Conservation (phyloP, 176 grass and related monocot genomes). For the Bromus sterilis region DNA sequence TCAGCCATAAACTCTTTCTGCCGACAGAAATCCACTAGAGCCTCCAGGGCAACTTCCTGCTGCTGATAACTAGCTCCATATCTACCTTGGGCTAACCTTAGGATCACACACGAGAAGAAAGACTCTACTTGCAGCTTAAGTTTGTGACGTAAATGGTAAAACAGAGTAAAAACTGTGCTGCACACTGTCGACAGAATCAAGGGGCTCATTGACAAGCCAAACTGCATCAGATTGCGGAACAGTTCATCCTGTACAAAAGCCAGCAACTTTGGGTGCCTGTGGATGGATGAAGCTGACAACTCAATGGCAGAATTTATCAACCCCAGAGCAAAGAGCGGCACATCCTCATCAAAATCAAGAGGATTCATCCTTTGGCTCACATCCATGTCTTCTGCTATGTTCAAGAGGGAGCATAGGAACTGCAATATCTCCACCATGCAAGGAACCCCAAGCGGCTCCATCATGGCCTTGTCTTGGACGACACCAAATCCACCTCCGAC, state of each 20-base stretch:
- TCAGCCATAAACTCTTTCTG: conserved; percentile 97
- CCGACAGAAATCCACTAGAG: conserved; percentile 91
- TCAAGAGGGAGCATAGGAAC: conserved; percentile 92
- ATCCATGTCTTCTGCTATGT: conserved; percentile 78
- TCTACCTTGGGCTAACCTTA: conserved; percentile 76
- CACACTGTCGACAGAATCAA: conserved; percentile 87
- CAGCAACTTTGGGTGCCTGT: conserved; percentile 62
- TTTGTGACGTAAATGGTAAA: conserved; percentile 68
- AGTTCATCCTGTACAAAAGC: conserved; percentile 86
- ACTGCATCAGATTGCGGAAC: conserved; percentile 87
- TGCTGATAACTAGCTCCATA: conserved; percentile 92
- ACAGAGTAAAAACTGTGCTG: conserved; percentile 91
- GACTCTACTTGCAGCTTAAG: conserved; percentile 91
- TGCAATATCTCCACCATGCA: conserved; percentile 98
- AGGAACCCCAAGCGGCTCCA: conserved; percentile 63
- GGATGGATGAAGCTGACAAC: conserved; percentile 50
- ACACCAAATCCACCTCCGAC: conserved; percentile 20
- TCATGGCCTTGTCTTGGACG: conserved; percentile 43
- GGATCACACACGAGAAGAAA: conserved; percentile 94
- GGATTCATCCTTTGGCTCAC: conserved; percentile 67
- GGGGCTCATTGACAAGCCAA: conserved; percentile 94
- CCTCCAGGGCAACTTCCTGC: conserved; percentile 91
- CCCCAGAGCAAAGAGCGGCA: conserved; percentile 86
- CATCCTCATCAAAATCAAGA: conserved; percentile 92
- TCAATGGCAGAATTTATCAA: conserved; percentile 84